Percentiles rank a stretch among this genome's conserved stretches.
phyloP scores from a whole-genome alignment of 345 rosid genomes.

The thale cress (Arabidopsis thaliana) region DNA sequence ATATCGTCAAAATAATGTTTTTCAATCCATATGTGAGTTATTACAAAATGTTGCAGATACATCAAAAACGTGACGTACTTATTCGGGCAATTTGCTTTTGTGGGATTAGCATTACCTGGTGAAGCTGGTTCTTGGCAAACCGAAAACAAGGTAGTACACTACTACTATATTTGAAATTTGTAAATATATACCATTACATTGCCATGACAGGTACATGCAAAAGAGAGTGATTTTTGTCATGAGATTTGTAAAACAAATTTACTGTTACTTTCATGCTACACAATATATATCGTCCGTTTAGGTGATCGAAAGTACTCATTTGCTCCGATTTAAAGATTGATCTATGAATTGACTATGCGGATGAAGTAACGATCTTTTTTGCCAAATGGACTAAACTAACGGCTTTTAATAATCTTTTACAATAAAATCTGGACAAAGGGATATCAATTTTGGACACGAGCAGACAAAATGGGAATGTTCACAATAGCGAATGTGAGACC shows the following conservation, averaged over 20 bases:
- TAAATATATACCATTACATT: not conserved
- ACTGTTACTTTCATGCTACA: not conserved
- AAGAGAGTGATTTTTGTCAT: not conserved
- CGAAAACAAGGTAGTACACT: slow-evolving; percentile 59
- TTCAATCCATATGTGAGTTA: not conserved
- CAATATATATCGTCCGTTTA: not conserved
- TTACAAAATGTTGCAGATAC: slow-evolving; percentile 41
- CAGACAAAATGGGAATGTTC: slow-evolving; percentile 64
- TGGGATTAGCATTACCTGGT: slow-evolving; percentile 85
- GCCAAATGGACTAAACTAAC: not conserved
- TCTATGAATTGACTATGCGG: not conserved
- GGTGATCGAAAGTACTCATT: too few relatives aligned
- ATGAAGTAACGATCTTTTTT: not conserved
- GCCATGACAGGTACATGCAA: not conserved
- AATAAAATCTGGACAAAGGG: slow-evolving; percentile 53
- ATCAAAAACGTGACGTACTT: slow-evolving; percentile 26
- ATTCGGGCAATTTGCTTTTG: slow-evolving; percentile 57
- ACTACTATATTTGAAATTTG: too few relatives aligned
- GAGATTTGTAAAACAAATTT: not conserved
- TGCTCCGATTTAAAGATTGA: too few relatives aligned
- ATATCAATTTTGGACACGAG: slow-evolving; percentile 82
- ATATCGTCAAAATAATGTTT: not conserved
- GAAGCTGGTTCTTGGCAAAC: slow-evolving; percentile 87
- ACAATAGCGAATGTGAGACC: slow-evolving; percentile 59
- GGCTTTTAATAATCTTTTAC: not conserved